A percentile compares a stretch with the other conserved stretches of the same genome.
Conservation (phyloP, 164 flowering plant species). For the Amborella trichopoda region DNA sequence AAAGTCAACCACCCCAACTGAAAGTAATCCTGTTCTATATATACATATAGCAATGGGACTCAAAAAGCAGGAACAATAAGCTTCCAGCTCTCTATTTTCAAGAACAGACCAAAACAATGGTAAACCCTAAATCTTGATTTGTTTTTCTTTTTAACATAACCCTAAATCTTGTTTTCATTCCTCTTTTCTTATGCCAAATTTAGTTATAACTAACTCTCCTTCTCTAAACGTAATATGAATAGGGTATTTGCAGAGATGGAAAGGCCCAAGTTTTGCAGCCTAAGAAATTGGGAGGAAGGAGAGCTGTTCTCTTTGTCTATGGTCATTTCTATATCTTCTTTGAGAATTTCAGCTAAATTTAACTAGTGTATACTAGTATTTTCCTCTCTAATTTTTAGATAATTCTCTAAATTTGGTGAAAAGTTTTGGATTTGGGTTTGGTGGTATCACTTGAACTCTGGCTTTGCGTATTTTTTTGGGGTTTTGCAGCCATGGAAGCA, state of each 20-base stretch:
- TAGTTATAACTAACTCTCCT: background rate
- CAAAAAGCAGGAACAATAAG: too few species aligned
- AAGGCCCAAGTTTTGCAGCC: constrained; percentile 10
- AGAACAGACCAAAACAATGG: too few species aligned
- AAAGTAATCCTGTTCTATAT: too few species aligned
- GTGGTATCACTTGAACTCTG: background rate
- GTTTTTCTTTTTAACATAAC: too few species aligned
- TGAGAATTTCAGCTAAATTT: background rate
- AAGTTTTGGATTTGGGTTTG: background rate
- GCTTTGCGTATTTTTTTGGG: constrained; percentile 1
- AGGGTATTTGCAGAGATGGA: constrained; percentile 29
- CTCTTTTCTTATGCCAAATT: background rate
- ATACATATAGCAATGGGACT: too few species aligned
- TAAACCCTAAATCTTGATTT: too few species aligned
- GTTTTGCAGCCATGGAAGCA: constrained; percentile 42
- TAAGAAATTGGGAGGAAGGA: constrained; percentile 33
- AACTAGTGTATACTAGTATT: too few species aligned
- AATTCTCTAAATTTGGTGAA: background rate
- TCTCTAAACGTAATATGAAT: constrained; percentile 1
- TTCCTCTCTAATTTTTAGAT: background rate
- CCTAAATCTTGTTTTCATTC: background rate
- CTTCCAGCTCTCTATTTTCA: too few species aligned
- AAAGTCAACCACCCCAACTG: too few species aligned
- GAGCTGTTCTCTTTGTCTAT: constrained; percentile 51
- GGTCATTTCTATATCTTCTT: constrained; percentile 18